These are phyloP conservation scores for Pharus latifolius DNA, from an alignment of 176 grass and related monocot genomes.

Conservation along the genomic window DNA sequence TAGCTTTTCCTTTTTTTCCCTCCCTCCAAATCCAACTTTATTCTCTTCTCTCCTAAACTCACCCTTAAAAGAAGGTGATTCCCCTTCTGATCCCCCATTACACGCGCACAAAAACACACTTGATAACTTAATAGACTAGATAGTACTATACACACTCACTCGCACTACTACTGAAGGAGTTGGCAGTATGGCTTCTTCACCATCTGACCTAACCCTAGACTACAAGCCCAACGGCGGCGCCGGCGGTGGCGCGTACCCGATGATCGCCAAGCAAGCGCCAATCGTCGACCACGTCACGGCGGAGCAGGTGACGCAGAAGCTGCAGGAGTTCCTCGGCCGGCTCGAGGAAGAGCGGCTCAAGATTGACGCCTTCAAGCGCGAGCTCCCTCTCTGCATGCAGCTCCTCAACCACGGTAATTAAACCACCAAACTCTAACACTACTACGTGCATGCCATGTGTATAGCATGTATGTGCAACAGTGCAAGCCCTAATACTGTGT, in stretches of 20 bases:
- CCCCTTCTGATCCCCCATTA: conserved; percentile 45
- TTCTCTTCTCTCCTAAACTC: conserved; percentile 50
- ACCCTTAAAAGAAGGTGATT: conserved; percentile 61
- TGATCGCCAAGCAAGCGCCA: conserved; percentile 20
- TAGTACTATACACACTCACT: neutral
- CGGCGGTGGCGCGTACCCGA: neutral
- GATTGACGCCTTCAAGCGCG: conserved; percentile 98
- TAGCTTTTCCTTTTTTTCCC: conserved; percentile 36
- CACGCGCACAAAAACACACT: neutral
- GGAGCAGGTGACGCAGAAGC: conserved; percentile 64
- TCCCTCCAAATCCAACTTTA: conserved; percentile 71
- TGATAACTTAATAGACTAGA: conserved; percentile 25
- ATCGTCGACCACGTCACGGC: conserved; percentile 18
- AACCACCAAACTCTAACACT: neutral
- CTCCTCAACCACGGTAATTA: conserved; percentile 74
- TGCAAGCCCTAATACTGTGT: neutral
- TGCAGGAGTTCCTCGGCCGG: conserved; percentile 64
- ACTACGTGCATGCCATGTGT: neutral
- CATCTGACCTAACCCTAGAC: conserved; percentile 84
- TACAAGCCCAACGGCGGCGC: conserved; percentile 46
- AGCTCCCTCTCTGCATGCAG: conserved; percentile 96
- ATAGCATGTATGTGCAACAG: too few relatives aligned
- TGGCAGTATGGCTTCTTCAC: conserved; percentile 60
- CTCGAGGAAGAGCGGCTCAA: conserved; percentile 93
- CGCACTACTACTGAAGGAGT: neutral